Evolutionary conservation across 2,329 filamentous ascomycete genomes (phyloP).

Genomic region (Calonectria montana): DNA sequence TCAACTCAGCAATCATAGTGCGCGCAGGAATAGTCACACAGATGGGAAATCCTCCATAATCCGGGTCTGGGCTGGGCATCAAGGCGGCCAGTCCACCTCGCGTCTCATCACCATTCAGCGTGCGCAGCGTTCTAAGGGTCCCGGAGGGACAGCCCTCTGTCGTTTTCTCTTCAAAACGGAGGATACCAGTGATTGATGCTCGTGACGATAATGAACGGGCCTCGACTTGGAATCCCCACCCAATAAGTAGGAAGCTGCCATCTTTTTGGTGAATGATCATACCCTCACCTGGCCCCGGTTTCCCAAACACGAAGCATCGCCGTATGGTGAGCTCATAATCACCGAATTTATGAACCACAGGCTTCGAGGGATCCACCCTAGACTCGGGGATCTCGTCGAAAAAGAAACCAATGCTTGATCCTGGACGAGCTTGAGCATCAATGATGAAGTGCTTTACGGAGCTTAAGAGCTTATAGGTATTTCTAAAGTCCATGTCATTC

Average conservation of each 20-base stretch:
- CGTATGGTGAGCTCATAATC: background rate
- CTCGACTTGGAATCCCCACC: background rate
- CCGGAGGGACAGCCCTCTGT: background rate
- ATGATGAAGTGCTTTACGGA: background rate
- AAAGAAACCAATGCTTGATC: background rate
- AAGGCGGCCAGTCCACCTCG: constrained; percentile 6
- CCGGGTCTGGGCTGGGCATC: constrained; percentile 56
- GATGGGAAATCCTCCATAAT: constrained; percentile 63
- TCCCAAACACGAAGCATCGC: background rate
- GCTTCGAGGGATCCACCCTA: background rate
- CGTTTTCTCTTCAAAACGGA: background rate
- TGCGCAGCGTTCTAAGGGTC: background rate
- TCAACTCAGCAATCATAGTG: constrained; percentile 56
- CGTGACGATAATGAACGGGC: background rate
- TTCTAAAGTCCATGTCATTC: background rate
- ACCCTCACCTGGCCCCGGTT: background rate
- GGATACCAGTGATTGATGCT: background rate
- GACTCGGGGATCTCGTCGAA: background rate
- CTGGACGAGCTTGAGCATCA: background rate
- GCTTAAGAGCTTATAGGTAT: background rate
- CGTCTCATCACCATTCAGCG: constrained; percentile 29
- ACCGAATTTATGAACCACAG: background rate
- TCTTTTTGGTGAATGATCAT: background rate
- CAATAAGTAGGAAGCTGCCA: background rate
- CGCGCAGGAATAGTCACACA: constrained; percentile 61